Evolutionary conservation across 192 early-diverging fungal species (phyloP).

Genomic region (Mortierella antarctica): DNA sequence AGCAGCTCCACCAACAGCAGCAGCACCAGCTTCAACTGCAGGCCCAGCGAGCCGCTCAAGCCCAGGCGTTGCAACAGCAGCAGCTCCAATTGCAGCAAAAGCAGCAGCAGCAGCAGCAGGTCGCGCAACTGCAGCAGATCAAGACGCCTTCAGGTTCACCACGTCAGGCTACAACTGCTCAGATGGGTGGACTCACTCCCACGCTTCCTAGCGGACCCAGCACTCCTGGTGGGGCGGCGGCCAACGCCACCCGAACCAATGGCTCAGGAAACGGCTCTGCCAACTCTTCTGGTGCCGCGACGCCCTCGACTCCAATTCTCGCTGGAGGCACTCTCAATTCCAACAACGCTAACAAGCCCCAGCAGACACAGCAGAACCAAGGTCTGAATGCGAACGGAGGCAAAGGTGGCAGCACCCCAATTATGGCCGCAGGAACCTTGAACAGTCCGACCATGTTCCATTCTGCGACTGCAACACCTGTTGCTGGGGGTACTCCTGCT

Average conservation of each 20-base stretch:
- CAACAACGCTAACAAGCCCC: conserved; percentile 11
- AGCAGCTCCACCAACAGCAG: conserved; percentile 15
- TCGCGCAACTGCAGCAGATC: conserved; percentile 44
- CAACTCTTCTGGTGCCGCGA: conserved; percentile 48
- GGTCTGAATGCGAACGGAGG: conserved; percentile 14
- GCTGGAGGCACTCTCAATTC: conserved; percentile 23
- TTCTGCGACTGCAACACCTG: conserved; percentile 19
- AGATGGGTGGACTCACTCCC: conserved; percentile 47
- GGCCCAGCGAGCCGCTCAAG: conserved; percentile 21
- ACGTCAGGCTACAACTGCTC: conserved; percentile 49
- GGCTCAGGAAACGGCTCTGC: conserved; percentile 33
- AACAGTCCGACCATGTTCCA: conserved; percentile 46
- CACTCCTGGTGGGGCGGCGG: conserved; percentile 33
- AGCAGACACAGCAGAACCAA: conserved; percentile 18
- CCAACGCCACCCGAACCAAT: conserved; percentile 14
- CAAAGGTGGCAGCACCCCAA: conserved; percentile 38
- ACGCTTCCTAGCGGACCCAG: conserved; percentile 50
- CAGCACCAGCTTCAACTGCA: conserved; percentile 22
- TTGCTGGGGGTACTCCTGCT: conserved; percentile 22
- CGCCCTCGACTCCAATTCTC: conserved; percentile 45
- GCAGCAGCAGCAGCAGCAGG: conserved; percentile 35
- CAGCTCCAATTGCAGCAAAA: conserved; percentile 42
- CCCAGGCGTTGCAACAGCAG: conserved; percentile 25
- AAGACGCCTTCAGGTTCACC: conserved; percentile 53
- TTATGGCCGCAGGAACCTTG: conserved; percentile 35